Percentiles rank a stretch among this genome's conserved stretches.
Evolutionary conservation across 805 yeast genomes (phyloP).

Genomic region (Cyberlindnera nakhonratchasimensis): DNA sequence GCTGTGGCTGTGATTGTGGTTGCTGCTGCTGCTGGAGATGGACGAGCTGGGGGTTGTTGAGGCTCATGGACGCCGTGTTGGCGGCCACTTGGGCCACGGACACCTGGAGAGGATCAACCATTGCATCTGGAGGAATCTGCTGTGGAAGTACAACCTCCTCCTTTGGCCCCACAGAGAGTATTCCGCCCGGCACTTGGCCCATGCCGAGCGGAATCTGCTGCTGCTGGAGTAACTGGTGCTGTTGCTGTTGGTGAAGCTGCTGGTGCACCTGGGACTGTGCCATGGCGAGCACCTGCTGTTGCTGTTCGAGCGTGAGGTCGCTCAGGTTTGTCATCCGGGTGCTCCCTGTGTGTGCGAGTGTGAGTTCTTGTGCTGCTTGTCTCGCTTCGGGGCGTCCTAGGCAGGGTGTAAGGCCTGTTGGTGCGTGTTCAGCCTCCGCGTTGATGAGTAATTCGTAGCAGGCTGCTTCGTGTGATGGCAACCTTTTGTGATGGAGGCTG

Average conservation of each 20-base stretch:
- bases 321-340: conserved; percentile 5
- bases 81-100: neutral
- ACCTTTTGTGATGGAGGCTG: too few species aligned
- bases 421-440: too few species aligned
- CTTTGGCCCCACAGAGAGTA: conserved; percentile 1
- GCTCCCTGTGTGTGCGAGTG: too few species aligned
- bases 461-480: too few species aligned
- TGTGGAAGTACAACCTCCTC: neutral
- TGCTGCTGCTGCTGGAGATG: neutral
- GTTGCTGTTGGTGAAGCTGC: too few species aligned
- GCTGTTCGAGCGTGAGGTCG: conserved; percentile 10
- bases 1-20: neutral
- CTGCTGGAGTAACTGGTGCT: too few species aligned
- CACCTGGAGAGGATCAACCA: neutral
- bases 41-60: neutral
- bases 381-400: too few species aligned
- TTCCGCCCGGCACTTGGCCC: neutral
- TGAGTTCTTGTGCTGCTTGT: neutral
- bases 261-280: conserved; percentile 12
- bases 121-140: neutral
- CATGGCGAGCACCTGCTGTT: conserved; percentile 12
- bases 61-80: neutral
- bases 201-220: neutral
- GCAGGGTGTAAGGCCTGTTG: too few species aligned
- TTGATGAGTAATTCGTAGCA: too few species aligned